Evolutionary conservation across 257 asterid genomes (phyloP).

Genomic region (Ehretia macrophylla): DNA sequence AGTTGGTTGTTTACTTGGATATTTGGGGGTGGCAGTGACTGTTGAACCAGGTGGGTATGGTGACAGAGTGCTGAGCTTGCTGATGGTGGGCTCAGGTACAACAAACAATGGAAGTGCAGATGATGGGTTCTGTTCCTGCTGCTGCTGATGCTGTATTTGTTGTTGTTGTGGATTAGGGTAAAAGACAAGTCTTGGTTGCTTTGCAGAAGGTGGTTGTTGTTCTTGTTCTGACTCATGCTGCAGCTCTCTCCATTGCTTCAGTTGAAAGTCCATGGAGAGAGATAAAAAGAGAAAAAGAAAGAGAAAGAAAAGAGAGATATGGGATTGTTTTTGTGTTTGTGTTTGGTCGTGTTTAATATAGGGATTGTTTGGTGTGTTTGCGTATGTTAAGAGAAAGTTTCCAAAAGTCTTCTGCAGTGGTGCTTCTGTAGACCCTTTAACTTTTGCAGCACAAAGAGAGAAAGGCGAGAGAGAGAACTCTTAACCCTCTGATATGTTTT

Average conservation of each 20-base stretch:
- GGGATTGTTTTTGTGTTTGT: neutral
- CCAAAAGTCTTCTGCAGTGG: too few relatives aligned
- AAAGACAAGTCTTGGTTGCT: constrained; percentile 50
- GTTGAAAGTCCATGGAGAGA: constrained; percentile 60
- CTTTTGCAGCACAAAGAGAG: too few relatives aligned
- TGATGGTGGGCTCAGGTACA: constrained; percentile 52
- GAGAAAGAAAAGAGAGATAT: too few relatives aligned
- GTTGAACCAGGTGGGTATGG: constrained; percentile 42
- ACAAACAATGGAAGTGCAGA: constrained; percentile 60
- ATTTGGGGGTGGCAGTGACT: constrained; percentile 34
- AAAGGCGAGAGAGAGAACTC: too few relatives aligned
- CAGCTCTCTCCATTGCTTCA: constrained; percentile 64
- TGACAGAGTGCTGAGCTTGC: constrained; percentile 47
- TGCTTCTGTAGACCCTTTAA: too few relatives aligned
- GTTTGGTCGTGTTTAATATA: too few relatives aligned
- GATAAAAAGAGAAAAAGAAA: neutral
- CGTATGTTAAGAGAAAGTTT: too few relatives aligned
- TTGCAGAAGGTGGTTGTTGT: constrained; percentile 31
- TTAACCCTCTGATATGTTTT: too few relatives aligned
- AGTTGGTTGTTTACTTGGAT: constrained; percentile 34
- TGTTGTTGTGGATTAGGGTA: constrained; percentile 23
- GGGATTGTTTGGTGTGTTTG: neutral
- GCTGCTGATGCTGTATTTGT: neutral
- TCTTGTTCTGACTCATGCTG: constrained; percentile 37
- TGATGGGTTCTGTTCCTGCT: constrained; percentile 3